Base-by-base conservation (phyloP, 75 land plant species). In the Sequoia sempervirens region DNA sequence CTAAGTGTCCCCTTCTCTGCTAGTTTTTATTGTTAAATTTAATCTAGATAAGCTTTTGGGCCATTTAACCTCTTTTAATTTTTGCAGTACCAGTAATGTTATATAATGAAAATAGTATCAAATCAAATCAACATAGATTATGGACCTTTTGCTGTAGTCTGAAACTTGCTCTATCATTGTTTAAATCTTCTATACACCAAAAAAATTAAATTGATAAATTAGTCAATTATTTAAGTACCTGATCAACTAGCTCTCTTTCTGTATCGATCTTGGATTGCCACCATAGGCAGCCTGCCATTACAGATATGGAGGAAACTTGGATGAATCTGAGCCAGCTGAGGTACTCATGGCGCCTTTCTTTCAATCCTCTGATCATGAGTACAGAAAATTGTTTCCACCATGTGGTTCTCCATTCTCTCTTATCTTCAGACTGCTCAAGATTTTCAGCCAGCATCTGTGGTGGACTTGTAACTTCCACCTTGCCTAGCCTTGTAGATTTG, bases 361-460 rank as follows among this genome's bases (percentile, higher is more conserved):
- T 92, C 50, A 92, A 72, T 17, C 90, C 93, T 45, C 94, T 86
- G 17, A 82, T 43, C 38, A 93, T 50, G 40, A 93, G 82, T 26
- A 92, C 92, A 6, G 37, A 79, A 81, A 93, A 92, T 46, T 93
- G 94, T 18, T 92, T 78, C 84, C 80, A 80, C 94, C 94, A 91
- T 5, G 83, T 85, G 0, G 88, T 88, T 34, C 84, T 32, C 94
- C 94, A 93, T 38, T 80, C 61, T 9, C 82, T 75, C 4, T n/a
- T 41, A 41, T 86, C 79, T 14, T 56, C 66, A 17, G 37, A 74
- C 18, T 41, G 28, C 75, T 61, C 38, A 30, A 18, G 1, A 66
- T 81, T 30, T 38, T 41, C 17, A 17, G 41, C 34, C 4, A 43
- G 18, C 37, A 43, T 30, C 26, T 64, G 30, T 84, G 28, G 30